phyloP scores from a whole-genome alignment of 768 basidiomycete species.

The Chalciporus chontae region DNA sequence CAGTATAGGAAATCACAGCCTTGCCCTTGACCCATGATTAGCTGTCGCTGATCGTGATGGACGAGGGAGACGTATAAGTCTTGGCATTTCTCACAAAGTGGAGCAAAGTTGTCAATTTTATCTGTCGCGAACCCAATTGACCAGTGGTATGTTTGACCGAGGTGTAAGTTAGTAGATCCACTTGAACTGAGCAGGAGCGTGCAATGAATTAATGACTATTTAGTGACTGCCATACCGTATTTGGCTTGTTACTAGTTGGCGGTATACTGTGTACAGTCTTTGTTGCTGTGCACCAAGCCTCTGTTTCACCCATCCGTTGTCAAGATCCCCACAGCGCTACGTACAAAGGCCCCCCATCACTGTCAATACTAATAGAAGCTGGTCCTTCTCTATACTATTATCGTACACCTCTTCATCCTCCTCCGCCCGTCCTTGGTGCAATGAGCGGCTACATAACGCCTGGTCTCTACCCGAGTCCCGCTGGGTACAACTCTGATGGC shows the following conservation, averaged over 20 bases:
- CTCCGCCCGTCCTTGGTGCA: neutral
- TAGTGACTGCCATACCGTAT: too few species aligned
- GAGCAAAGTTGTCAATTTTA: neutral
- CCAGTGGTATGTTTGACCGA: too few species aligned
- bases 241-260: too few species aligned
- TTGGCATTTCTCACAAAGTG: too few species aligned
- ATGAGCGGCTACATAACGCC: conserved; percentile 16
- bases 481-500: conserved; percentile 13
- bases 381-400: conserved; percentile 1
- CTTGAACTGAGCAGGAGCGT: too few species aligned
- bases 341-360: neutral
- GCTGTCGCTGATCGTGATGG: too few species aligned
- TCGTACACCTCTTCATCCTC: neutral
- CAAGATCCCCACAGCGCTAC: neutral
- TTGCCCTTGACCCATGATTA: too few species aligned
- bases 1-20: too few species aligned
- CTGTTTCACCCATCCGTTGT: neutral
- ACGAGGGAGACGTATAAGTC: too few species aligned
- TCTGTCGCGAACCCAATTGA: too few species aligned
- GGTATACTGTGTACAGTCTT: neutral
- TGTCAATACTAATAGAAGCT: neutral
- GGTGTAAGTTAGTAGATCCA: too few species aligned
- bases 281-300: neutral
- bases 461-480: conserved; percentile 9
- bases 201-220: too few species aligned